These are phyloP conservation scores for Nitzschia sp. DNA, from an alignment of 108 stramenopile genomes.

Conservation along the genomic window DNA sequence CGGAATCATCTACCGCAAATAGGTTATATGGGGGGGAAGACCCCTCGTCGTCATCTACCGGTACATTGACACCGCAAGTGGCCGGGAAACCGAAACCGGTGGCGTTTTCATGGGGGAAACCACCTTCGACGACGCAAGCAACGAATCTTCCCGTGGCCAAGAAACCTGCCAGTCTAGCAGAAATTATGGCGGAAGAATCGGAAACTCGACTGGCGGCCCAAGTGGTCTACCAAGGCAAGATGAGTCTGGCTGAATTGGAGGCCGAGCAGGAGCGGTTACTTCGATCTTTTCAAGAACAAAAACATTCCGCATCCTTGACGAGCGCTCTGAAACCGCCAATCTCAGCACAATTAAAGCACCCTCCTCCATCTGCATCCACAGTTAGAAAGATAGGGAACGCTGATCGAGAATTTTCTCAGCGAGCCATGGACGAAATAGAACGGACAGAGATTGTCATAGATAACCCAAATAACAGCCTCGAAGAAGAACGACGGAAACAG, in stretches of 20 bases:
- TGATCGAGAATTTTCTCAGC: conserved; percentile 11
- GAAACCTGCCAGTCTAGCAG: conserved; percentile 9
- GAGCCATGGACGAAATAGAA: conserved; percentile 12
- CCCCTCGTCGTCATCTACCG: neutral
- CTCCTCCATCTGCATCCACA: no score
- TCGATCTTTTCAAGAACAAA: conserved; percentile 3
- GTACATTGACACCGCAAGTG: no score
- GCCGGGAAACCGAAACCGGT: neutral
- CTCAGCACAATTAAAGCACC: neutral
- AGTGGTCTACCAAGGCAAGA: neutral
- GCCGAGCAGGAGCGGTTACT: conserved; percentile 27
- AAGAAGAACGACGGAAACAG: conserved; percentile 8
- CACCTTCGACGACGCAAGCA: neutral
- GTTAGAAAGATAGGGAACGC: neutral
- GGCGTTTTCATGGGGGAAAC: conserved; percentile 5
- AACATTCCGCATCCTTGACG: no score
- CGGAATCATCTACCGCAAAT: no score
- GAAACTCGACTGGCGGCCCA: conserved; percentile 5
- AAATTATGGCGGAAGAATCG: conserved; percentile 26
- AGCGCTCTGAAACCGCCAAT: no score
- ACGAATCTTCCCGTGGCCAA: neutral
- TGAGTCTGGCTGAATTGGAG: conserved; percentile 11
- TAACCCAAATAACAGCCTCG: neutral
- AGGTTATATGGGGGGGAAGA: no score
- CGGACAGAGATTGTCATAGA: conserved; percentile 7